A percentile compares a stretch with the other conserved stretches of the same genome.
These are phyloP conservation scores for Berberis thunbergii DNA, from an alignment of 164 flowering plant genomes.

Conservation along the genomic window DNA sequence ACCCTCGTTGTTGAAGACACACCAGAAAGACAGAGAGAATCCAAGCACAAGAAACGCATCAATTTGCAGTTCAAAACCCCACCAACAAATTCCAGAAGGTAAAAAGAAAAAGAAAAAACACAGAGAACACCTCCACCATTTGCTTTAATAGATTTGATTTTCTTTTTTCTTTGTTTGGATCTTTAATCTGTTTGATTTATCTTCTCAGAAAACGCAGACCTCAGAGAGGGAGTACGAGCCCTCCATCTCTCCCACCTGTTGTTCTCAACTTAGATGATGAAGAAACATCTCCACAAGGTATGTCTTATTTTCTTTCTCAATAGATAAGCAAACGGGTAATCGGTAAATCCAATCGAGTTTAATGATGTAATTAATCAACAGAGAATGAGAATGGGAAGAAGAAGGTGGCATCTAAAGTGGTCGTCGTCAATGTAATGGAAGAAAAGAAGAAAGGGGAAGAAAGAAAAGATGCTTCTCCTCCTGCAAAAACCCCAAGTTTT, in stretches of 20 bases:
- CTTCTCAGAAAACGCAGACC: conserved; percentile 47
- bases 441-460: not conserved
- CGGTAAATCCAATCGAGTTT: too few relatives aligned
- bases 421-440: too few relatives aligned
- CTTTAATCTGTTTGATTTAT: not conserved
- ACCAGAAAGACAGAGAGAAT: conserved; percentile 38
- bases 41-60: conserved; percentile 42
- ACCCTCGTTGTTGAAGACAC: conserved; percentile 76
- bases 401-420: too few relatives aligned
- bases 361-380: too few relatives aligned
- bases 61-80: conserved; percentile 36
- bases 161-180: not conserved
- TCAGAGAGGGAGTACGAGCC: conserved; percentile 29
- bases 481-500: not conserved
- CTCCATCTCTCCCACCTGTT: conserved; percentile 17
- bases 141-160: not conserved
- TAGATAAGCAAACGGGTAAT: too few relatives aligned
- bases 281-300: conserved; percentile 1
- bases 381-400: too few relatives aligned
- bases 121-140: too few relatives aligned
- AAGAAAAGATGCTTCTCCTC: not conserved
- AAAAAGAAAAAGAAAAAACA: not conserved
- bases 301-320: not conserved
- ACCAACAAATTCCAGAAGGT: conserved; percentile 61
- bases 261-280: conserved; percentile 55